Conservation (phyloP, 2,329 filamentous ascomycete species). For the Claviceps digitariae region DNA sequence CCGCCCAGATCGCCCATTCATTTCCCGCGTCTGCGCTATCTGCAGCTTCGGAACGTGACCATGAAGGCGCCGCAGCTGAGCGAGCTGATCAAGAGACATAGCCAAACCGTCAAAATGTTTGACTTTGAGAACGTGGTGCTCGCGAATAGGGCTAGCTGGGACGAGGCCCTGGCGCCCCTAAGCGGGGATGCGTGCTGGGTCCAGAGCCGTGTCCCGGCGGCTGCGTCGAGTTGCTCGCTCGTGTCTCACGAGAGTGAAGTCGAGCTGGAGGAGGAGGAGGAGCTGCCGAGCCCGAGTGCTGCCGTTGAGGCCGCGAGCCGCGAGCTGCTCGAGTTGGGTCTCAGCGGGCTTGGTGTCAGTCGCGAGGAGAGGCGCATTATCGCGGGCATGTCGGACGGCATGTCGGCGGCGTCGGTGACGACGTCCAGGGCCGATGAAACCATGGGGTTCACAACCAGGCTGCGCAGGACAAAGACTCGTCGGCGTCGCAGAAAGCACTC, state of each 20-base stretch:
- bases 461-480: slow-evolving; percentile 30
- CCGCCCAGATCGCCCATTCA: slow-evolving; percentile 41
- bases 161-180: slow-evolving; percentile 66
- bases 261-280: slow-evolving; percentile 11
- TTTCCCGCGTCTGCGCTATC: slow-evolving; percentile 53
- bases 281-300: slow-evolving; percentile 35
- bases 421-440: slow-evolving; percentile 19
- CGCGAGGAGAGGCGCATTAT: slow-evolving; percentile 19
- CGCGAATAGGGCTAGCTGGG: slow-evolving; percentile 57
- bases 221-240: slow-evolving; percentile 18
- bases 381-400: slow-evolving; percentile 19
- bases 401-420: slow-evolving; percentile 7
- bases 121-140: slow-evolving; percentile 67
- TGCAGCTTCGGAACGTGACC: slow-evolving; percentile 59
- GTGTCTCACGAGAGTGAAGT: slow-evolving; percentile 18
- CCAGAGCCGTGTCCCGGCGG: slow-evolving; percentile 11
- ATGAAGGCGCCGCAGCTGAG: slow-evolving; percentile 61
- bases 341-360: slow-evolving; percentile 25
- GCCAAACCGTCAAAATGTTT: slow-evolving; percentile 57
- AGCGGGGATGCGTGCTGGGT: slow-evolving; percentile 27
- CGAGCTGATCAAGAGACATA: slow-evolving; percentile 53
- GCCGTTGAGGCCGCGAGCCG: slow-evolving; percentile 40
- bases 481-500: slow-evolving; percentile 24
- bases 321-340: slow-evolving; percentile 29
- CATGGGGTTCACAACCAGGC: slow-evolving; percentile 30